phyloP scores from a whole-genome alignment of 2,329 filamentous ascomycete genomes.

The Aspergillus eucalypticola region DNA sequence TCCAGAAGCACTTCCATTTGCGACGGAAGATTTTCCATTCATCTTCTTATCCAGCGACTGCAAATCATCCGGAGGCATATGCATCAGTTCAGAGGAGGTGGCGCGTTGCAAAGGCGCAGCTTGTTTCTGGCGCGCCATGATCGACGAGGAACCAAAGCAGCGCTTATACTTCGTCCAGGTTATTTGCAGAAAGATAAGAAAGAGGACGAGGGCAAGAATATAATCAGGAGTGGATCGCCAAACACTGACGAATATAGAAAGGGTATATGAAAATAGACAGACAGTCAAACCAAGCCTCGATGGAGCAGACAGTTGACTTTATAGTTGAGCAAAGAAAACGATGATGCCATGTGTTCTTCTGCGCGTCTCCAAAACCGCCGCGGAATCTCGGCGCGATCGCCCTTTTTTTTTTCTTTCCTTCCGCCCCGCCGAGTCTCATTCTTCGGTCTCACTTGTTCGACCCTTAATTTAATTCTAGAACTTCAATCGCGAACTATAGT shows the following conservation, averaged over 20 bases:
- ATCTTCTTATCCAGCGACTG: constrained; percentile 26
- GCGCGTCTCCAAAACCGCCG: neutral
- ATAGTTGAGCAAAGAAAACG: neutral
- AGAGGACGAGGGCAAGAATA: neutral
- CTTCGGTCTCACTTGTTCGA: neutral
- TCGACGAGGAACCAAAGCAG: constrained; percentile 12
- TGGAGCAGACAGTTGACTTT: neutral
- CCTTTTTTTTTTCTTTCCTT: constrained; percentile 6
- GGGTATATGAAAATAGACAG: neutral
- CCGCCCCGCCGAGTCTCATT: neutral
- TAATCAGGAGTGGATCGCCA: neutral
- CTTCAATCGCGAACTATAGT: no score
- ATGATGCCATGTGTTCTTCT: constrained; percentile 43
- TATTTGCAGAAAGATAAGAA: neutral
- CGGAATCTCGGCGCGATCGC: constrained; percentile 16
- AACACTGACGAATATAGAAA: neutral
- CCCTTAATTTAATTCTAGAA: no score
- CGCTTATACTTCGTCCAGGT: neutral
- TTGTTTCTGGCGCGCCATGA: constrained; percentile 74
- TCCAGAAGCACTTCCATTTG: constrained; percentile 25
- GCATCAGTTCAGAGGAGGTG: constrained; percentile 66
- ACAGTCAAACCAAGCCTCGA: constrained; percentile 1
- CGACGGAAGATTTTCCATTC: constrained; percentile 31
- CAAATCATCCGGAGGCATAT: constrained; percentile 34
- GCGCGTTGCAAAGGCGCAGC: constrained; percentile 64